Percentiles rank a stretch among this genome's conserved stretches.
Evolutionary conservation across 1,284 basidiomycete genomes (phyloP).

Genomic region (Vanrija humicola): DNA sequence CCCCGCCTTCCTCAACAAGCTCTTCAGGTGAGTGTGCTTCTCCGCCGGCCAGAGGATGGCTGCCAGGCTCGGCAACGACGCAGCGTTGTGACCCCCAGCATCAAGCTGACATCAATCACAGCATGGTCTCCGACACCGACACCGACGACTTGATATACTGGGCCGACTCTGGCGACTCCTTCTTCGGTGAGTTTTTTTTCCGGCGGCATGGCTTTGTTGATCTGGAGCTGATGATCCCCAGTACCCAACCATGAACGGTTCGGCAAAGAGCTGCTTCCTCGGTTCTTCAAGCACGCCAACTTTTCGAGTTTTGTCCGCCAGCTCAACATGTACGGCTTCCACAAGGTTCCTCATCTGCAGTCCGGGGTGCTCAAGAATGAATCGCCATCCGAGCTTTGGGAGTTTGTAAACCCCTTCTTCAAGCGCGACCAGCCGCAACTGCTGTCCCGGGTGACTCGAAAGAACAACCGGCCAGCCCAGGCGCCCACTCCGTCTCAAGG

Average conservation of each 20-base stretch:
- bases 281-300: constrained; percentile 96
- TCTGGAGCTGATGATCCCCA: constrained; percentile 37
- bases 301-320: constrained; percentile 93
- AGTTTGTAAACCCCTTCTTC: constrained; percentile 89
- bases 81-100: too few relatives aligned
- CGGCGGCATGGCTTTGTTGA: not conserved
- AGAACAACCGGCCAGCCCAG: constrained; percentile 53
- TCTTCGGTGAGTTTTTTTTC: constrained; percentile 64
- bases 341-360: constrained; percentile 92
- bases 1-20: constrained; percentile 86
- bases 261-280: constrained; percentile 80
- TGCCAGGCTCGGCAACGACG: not conserved
- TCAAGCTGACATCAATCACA: constrained; percentile 38
- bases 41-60: constrained; percentile 4
- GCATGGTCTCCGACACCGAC: constrained; percentile 84
- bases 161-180: constrained; percentile 83
- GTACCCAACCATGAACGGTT: constrained; percentile 92
- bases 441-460: constrained; percentile 80
- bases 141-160: constrained; percentile 83
- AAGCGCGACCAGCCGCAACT: constrained; percentile 84
- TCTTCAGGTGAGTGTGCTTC: constrained; percentile 68
- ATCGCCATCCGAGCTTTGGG: constrained; percentile 82
- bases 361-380: constrained; percentile 83
- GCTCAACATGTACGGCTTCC: constrained; percentile 96
- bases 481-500: constrained; percentile 11